Evolutionary conservation across 805 yeast species (phyloP).

Genomic region (Scheffersomyces lignosus): DNA sequence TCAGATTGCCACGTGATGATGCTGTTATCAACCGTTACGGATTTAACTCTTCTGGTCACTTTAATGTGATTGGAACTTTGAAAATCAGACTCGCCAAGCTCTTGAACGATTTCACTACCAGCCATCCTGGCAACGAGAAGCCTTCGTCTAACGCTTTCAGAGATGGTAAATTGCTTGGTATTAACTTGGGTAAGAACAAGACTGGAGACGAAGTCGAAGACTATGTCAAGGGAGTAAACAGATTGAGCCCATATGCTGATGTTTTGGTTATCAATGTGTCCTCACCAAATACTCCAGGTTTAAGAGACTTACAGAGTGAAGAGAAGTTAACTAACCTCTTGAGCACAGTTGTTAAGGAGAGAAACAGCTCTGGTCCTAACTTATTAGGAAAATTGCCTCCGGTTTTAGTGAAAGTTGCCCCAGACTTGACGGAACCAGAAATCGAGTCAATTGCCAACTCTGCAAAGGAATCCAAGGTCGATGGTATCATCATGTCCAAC

Average conservation of each 20-base stretch:
- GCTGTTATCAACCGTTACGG: conserved; percentile 96
- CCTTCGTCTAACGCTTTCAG: conserved; percentile 52
- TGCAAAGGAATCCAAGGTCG: conserved; percentile 73
- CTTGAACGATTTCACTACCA: conserved; percentile 15
- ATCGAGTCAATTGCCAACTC: conserved; percentile 79
- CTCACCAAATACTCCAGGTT: conserved; percentile 95
- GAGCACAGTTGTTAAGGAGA: conserved; percentile 62
- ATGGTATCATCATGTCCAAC: conserved; percentile 90
- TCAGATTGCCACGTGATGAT: conserved; percentile 78
- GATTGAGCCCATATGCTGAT: conserved; percentile 83
- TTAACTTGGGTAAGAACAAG: conserved; percentile 92
- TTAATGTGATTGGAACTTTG: conserved; percentile 66
- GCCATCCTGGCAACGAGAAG: conserved; percentile 14
- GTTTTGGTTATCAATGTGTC: conserved; percentile 89
- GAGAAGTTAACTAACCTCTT: conserved; percentile 68
- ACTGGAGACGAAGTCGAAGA: conserved; percentile 87
- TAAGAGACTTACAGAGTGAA: conserved; percentile 82
- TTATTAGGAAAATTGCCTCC: conserved; percentile 62
- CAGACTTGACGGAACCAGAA: conserved; percentile 82
- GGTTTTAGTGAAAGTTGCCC: conserved; percentile 87
- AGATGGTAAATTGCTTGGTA: conserved; percentile 66
- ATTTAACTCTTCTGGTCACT: conserved; percentile 89
- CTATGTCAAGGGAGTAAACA: conserved; percentile 79
- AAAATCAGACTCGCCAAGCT: conserved; percentile 57
- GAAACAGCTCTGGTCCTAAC: conserved; percentile 51